These are phyloP conservation scores for Solanum pennellii DNA, from an alignment of 257 asterid species.

Conservation along the genomic window DNA sequence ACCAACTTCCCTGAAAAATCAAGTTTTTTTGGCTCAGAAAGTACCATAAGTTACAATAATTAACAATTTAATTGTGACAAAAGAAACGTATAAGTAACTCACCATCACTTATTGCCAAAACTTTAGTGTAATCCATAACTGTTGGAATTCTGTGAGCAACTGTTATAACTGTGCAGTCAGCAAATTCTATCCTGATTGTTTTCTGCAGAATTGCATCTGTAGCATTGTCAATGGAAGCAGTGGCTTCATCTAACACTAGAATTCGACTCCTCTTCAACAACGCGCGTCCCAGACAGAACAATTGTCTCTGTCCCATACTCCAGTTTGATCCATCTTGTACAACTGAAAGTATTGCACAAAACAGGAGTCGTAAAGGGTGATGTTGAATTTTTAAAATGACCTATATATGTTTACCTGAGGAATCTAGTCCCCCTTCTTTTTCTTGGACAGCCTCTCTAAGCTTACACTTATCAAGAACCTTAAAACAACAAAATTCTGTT, in stretches of 20 bases:
- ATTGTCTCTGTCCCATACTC: constrained; percentile 1
- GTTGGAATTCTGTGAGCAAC: constrained; percentile 8
- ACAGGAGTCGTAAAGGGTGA: too few relatives aligned
- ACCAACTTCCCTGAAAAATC: neutral
- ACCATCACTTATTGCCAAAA: constrained; percentile 1
- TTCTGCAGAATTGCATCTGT: constrained; percentile 1
- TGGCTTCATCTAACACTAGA: constrained; percentile 7
- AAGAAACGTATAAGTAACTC: neutral
- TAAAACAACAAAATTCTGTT: neutral
- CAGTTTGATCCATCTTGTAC: neutral
- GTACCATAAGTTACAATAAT: too few relatives aligned
- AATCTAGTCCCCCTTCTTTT: neutral
- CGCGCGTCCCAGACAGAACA: neutral
- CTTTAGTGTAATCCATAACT: neutral
- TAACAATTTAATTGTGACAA: neutral
- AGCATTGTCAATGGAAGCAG: constrained; percentile 9
- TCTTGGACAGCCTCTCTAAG: constrained; percentile 2
- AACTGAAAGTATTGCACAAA: neutral
- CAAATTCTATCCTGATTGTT: neutral
- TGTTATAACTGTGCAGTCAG: neutral
- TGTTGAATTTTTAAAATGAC: too few relatives aligned
- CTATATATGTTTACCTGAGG: neutral
- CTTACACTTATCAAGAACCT: constrained; percentile 6
- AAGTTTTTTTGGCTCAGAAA: too few relatives aligned
- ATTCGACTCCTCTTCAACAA: neutral